phyloP scores from a whole-genome alignment of 2,329 filamentous ascomycete genomes.

The Ascochyta koolunga region DNA sequence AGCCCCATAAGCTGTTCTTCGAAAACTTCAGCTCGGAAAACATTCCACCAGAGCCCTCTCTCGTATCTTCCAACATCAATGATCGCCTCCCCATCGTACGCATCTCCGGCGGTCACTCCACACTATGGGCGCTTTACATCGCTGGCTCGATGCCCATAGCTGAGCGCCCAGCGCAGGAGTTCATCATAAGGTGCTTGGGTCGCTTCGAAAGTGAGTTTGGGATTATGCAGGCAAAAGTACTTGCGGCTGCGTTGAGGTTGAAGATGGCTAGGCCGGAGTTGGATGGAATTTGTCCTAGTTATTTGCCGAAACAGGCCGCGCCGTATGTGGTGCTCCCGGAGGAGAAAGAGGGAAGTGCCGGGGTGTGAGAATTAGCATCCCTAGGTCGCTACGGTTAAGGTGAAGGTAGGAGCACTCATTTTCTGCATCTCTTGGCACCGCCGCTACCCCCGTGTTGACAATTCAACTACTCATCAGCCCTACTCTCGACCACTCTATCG shows the following conservation, averaged over 20 bases:
- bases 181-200: constrained; percentile 56
- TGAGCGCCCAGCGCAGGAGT: constrained; percentile 30
- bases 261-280: constrained; percentile 23
- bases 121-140: constrained; percentile 42
- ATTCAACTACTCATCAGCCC: too few relatives aligned
- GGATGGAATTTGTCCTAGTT: constrained; percentile 19
- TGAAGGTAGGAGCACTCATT: too few relatives aligned
- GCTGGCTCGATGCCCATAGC: constrained; percentile 39
- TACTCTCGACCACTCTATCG: too few relatives aligned
- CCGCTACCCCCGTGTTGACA: too few relatives aligned
- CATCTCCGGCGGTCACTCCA: constrained; percentile 38
- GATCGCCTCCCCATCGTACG: constrained; percentile 40
- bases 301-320: constrained; percentile 17
- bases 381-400: too few relatives aligned
- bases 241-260: constrained; percentile 29
- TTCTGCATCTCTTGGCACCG: too few relatives aligned
- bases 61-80: constrained; percentile 3
- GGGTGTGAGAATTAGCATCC: background rate
- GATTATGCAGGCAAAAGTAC: constrained; percentile 40
- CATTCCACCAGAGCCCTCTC: background rate
- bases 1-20: constrained; percentile 1
- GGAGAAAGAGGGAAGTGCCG: background rate
- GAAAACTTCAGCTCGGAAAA: constrained; percentile 29
- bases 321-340: constrained; percentile 10
- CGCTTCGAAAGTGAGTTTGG: constrained; percentile 62